These are phyloP conservation scores for Colletotrichum higginsianum DNA, from an alignment of 2,329 filamentous ascomycete species.

Conservation along the genomic window DNA sequence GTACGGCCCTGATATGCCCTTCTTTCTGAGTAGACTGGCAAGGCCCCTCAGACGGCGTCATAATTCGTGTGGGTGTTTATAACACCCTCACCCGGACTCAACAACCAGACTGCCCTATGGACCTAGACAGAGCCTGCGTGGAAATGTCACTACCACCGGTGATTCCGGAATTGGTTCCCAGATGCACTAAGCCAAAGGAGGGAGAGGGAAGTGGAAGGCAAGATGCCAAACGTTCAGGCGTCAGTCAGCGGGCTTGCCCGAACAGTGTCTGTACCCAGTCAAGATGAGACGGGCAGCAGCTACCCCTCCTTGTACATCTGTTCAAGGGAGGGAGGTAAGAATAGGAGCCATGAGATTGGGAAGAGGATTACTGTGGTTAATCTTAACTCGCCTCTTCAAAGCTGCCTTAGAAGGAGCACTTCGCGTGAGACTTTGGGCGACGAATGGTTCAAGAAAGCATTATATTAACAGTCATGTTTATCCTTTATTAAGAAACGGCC, in stretches of 20 bases:
- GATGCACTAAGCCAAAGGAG: background rate
- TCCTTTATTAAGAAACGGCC: background rate
- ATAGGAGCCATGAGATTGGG: too few species aligned
- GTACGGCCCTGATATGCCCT: background rate
- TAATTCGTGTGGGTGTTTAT: background rate
- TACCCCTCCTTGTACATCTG: background rate
- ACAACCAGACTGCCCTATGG: background rate
- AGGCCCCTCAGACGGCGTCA: background rate
- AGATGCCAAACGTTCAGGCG: background rate
- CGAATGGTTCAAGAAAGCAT: background rate
- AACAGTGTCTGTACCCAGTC: background rate
- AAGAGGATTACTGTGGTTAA: background rate
- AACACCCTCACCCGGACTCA: background rate
- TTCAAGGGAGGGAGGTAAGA: too few species aligned
- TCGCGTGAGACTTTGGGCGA: too few species aligned
- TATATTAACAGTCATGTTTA: background rate
- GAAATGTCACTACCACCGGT: too few species aligned
- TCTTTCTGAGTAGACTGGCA: background rate
- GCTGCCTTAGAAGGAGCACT: fast-evolving
- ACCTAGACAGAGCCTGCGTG: background rate
- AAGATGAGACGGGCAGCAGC: background rate
- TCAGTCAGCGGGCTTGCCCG: background rate
- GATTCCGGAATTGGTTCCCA: too few species aligned
- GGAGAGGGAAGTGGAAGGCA: background rate
- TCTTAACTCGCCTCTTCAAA: background rate